Evolutionary conservation across 768 basidiomycete genomes (phyloP), one percentile per base, ranked within the genome.

Genomic region (Suillus lakei): DNA sequence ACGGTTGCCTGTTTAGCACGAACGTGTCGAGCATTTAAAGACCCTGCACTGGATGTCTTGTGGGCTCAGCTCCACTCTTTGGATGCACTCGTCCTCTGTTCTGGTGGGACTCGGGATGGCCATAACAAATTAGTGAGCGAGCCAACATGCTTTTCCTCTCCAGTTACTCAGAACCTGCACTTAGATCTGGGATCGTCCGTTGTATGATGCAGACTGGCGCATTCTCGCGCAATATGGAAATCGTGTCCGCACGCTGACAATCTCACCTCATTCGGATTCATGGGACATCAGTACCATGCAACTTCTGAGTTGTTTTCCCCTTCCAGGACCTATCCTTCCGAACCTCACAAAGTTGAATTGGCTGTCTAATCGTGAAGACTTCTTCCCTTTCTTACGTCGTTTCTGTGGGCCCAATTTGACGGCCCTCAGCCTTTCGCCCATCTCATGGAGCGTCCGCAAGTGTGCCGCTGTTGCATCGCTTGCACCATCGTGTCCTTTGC

Each of bases 301-400:
- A 21, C 51, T 53, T 53, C 30, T 53, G 9, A 53, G 51, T 5
- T 53, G 51, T 32, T 30, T 30, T 53, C 51, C 51, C 30, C 18
- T 30, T 53, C 51, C 28, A 21, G 51, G 51, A 10, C 74, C 74
- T 0, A 41, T 76, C 4, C 73, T 76, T 26, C 74, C 74, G 5
- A 76, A 73, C 15, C 70, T 74, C n/a, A 73, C 61, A 0, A 70
- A 69, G 36, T 67, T 75, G 34, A 60, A 68, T 28, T 76, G 75
- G 74, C 18, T 53, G 5, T 32, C 51, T 2, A 10, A 53, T 30
- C 28, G 51, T 21, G 51, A 53, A 32, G 28, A 53, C 18, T 53
- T 53, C 28, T 53, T 53, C 51, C 51, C 51, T 53, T 53, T 53
- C 18, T 32, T 53, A 21, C 51, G 51, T 53, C 28, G 51, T 21